Evolutionary conservation across 495 filamentous ascomycete genomes (phyloP).

Genomic region (Lineolata rhizophorae): DNA sequence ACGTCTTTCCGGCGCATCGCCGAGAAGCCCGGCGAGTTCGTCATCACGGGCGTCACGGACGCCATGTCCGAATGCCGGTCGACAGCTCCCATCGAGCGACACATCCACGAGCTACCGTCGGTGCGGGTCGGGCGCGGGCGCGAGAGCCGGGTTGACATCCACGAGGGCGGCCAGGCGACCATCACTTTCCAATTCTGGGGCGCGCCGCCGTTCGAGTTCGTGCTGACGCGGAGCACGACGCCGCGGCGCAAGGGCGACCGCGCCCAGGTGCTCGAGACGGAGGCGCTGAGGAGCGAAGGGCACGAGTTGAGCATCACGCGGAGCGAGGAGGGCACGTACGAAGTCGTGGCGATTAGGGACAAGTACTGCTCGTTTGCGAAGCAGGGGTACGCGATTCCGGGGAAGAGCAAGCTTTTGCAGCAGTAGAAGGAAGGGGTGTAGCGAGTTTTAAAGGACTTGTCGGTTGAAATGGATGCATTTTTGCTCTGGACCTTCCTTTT

Average conservation of each 20-base stretch:
- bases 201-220: constrained; percentile 92
- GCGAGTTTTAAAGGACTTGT: too few relatives aligned
- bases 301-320: constrained; percentile 59
- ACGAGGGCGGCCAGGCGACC: constrained; percentile 83
- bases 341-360: constrained; percentile 89
- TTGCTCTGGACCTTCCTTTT: too few relatives aligned
- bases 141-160: constrained; percentile 66
- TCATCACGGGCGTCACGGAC: constrained; percentile 66
- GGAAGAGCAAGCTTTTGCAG: too few relatives aligned
- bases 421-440: too few relatives aligned
- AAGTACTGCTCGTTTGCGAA: constrained; percentile 69
- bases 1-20: constrained; percentile 80
- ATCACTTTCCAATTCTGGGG: constrained; percentile 87
- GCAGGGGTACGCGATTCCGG: too few relatives aligned
- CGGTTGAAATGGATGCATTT: too few relatives aligned
- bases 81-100: constrained; percentile 54
- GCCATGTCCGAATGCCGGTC: constrained; percentile 67
- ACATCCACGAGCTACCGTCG: constrained; percentile 77
- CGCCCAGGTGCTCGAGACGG: constrained; percentile 62
- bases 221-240: constrained; percentile 73
- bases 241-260: constrained; percentile 28
- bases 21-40: constrained; percentile 70
- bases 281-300: constrained; percentile 63
- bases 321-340: constrained; percentile 85
- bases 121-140: constrained; percentile 69